These are phyloP conservation scores for Heritiera fomes DNA, from an alignment of 345 rosid genomes.

Conservation along the genomic window DNA sequence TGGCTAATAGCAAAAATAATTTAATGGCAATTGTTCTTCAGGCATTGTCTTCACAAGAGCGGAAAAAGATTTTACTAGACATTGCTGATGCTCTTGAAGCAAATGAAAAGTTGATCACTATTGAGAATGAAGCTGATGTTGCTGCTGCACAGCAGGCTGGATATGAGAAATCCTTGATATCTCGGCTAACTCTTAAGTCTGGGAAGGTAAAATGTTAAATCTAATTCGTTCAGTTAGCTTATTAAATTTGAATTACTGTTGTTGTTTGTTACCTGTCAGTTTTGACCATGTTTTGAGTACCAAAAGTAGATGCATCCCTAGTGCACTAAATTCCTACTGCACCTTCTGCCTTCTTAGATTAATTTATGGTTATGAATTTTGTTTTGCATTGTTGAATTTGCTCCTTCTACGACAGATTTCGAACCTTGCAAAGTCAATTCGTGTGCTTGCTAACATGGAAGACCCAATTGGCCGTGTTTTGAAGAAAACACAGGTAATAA, in stretches of 20 bases:
- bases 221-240: no score
- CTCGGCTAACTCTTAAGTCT: conserved; percentile 80
- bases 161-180: conserved; percentile 71
- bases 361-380: background rate
- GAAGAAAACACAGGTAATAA: conserved; percentile 87
- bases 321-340: no score
- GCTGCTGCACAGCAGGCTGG: conserved; percentile 75
- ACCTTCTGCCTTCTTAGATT: background rate
- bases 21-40: conserved; percentile 31
- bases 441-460: conserved; percentile 88
- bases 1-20: conserved; percentile 16
- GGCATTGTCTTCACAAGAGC: conserved; percentile 70
- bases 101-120: conserved; percentile 58
- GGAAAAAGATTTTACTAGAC: conserved; percentile 71
- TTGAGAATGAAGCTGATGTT: conserved; percentile 83
- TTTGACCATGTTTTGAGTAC: background rate
- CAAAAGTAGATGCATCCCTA: background rate
- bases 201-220: conserved; percentile 60
- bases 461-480: conserved; percentile 85
- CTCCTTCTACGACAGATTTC: conserved; percentile 51
- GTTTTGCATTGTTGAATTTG: conserved; percentile 3
- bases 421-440: conserved; percentile 75
- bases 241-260: background rate
- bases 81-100: conserved; percentile 87
- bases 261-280: conserved; percentile 11